Conservation (phyloP, 2,329 filamentous ascomycete genomes). For the Orbilia javanica region DNA sequence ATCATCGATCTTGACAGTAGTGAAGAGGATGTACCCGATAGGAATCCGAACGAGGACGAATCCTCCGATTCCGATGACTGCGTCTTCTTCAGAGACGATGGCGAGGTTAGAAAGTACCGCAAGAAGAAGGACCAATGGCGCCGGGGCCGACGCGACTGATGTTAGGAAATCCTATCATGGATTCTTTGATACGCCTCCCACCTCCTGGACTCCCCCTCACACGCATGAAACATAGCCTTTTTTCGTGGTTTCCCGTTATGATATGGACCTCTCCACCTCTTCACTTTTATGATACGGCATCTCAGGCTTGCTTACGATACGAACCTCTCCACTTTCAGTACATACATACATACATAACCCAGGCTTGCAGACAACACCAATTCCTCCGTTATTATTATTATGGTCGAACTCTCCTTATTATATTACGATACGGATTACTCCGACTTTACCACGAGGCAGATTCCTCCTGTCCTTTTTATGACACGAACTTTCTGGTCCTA, state of each 20-base stretch:
- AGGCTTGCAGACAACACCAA: neutral
- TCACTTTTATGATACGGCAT: neutral
- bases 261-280: neutral
- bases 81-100: neutral
- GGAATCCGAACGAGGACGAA: neutral
- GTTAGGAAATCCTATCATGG: neutral
- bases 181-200: neutral
- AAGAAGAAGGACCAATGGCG: neutral
- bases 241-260: neutral
- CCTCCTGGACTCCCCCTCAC: neutral
- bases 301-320: neutral
- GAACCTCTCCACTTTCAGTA: neutral
- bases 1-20: neutral
- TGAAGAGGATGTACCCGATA: neutral
- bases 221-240: neutral
- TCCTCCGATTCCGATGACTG: slow-evolving; percentile 31
- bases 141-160: neutral
- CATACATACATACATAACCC: no score
- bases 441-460: neutral
- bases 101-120: neutral
- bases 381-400: neutral
- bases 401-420: neutral
- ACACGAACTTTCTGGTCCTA: neutral
- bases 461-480: neutral
- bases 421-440: neutral